A percentile compares a stretch with the other conserved stretches of the same genome.
These are phyloP conservation scores for Boletus holoroseus DNA, from an alignment of 1,284 basidiomycete genomes.

Conservation along the genomic window DNA sequence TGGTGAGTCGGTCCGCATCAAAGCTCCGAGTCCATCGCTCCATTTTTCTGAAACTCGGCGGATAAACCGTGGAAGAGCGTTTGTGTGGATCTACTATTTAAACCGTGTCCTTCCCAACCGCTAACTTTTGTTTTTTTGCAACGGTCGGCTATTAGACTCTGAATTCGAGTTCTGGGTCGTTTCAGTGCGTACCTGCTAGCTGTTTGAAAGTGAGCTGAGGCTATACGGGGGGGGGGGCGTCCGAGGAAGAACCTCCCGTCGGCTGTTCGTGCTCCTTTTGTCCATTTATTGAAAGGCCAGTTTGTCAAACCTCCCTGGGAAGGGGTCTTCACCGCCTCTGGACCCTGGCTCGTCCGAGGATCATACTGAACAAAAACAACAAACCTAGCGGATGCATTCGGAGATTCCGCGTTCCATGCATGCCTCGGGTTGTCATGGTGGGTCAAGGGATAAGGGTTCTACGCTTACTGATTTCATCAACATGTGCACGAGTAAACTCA, in stretches of 20 bases:
- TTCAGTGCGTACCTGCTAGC: constrained; percentile 39
- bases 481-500: background rate
- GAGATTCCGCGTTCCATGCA: background rate
- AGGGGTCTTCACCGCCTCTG: background rate
- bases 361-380: background rate
- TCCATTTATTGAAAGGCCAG: background rate
- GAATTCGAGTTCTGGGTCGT: constrained; percentile 41
- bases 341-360: background rate
- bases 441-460: background rate
- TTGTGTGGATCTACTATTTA: background rate
- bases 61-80: constrained; percentile 1
- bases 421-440: constrained; percentile 2
- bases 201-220: background rate
- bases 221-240: background rate
- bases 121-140: background rate
- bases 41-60: constrained; percentile 3
- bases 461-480: constrained; percentile 4
- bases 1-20: background rate
- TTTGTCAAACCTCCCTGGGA: constrained; percentile 1
- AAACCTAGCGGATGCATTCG: background rate
- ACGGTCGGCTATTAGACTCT: constrained; percentile 32
- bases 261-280: background rate
- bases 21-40: background rate
- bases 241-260: background rate
- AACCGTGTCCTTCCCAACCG: background rate